A percentile compares a stretch with the other conserved stretches of the same genome.
phyloP scores from a whole-genome alignment of 2,329 filamentous ascomycete genomes.

The Aspergillus fumigatus region DNA sequence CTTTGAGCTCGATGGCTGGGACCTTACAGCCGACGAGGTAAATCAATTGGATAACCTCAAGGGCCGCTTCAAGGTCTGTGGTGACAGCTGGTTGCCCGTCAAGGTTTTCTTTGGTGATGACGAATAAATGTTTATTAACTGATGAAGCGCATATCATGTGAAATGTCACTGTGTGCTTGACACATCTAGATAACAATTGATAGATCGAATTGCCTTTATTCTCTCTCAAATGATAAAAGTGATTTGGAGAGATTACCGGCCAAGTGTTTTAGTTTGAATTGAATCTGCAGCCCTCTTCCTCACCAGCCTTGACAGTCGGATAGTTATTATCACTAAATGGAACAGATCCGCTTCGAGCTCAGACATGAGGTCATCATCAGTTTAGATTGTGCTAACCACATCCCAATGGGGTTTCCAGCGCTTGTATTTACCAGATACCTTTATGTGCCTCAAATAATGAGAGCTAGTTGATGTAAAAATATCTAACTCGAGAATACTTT shows the following conservation, averaged over 20 bases:
- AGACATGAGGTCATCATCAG: too few species aligned
- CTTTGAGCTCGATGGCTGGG: conserved; percentile 70
- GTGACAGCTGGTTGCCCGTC: conserved; percentile 64
- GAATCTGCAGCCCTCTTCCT: background rate
- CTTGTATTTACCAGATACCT: too few species aligned
- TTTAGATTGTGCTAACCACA: too few species aligned
- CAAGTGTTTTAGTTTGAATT: background rate
- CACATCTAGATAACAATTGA: conserved; percentile 16
- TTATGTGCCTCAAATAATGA: background rate
- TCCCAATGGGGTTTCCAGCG: too few species aligned
- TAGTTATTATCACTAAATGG: background rate
- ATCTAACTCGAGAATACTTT: background rate
- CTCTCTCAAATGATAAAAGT: background rate
- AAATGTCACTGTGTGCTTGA: conserved; percentile 14
- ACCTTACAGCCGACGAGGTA: conserved; percentile 68
- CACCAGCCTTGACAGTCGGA: background rate
- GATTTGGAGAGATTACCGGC: too few species aligned
- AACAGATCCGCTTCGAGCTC: background rate
- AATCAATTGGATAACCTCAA: conserved; percentile 61
- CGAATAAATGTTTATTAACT: conserved; percentile 51
- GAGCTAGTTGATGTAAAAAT: background rate
- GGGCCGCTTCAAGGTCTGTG: conserved; percentile 79
- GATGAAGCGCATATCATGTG: conserved; percentile 16
- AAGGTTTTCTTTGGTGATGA: conserved; percentile 82
- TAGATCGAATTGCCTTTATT: background rate